phyloP scores from a whole-genome alignment of 495 filamentous ascomycete species.

The Neohortaea acidophila region DNA sequence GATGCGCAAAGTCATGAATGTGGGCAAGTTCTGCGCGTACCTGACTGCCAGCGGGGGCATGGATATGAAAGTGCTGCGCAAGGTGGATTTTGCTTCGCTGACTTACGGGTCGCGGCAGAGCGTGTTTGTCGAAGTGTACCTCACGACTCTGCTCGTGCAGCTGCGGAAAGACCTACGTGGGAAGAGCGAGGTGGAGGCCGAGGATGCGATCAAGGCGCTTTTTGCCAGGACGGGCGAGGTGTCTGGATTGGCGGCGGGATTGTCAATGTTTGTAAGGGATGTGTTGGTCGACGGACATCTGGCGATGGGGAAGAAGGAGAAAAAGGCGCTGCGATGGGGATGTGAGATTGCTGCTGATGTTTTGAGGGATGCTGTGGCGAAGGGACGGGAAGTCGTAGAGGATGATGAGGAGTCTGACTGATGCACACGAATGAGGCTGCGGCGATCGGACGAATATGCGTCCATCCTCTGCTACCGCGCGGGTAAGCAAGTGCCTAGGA shows the following conservation, averaged over 20 bases:
- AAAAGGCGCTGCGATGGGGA: constrained; percentile 50
- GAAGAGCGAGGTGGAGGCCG: constrained; percentile 28
- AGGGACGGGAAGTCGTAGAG: background rate
- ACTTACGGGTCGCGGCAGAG: background rate
- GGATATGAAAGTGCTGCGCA: constrained; percentile 49
- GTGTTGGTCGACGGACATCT: constrained; percentile 59
- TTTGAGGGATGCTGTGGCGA: constrained; percentile 1
- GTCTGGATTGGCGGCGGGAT: constrained; percentile 48
- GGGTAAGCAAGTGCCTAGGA: too few species aligned
- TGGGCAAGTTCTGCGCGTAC: constrained; percentile 70
- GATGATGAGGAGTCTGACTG: constrained; percentile 1
- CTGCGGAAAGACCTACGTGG: constrained; percentile 15
- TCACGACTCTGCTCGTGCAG: constrained; percentile 10
- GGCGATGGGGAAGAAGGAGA: constrained; percentile 42
- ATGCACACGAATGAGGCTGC: too few species aligned
- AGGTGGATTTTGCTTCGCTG: constrained; percentile 9
- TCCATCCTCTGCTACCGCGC: too few species aligned
- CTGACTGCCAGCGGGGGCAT: constrained; percentile 49
- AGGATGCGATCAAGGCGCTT: constrained; percentile 45
- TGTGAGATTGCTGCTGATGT: constrained; percentile 28
- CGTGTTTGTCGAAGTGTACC: constrained; percentile 9
- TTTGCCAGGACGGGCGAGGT: constrained; percentile 45
- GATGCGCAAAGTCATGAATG: constrained; percentile 63
- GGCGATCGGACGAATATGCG: too few species aligned
- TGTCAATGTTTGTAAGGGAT: constrained; percentile 67